These are phyloP conservation scores for Lecanosticta acicola DNA, from an alignment of 2,329 filamentous ascomycete genomes.

Conservation along the genomic window DNA sequence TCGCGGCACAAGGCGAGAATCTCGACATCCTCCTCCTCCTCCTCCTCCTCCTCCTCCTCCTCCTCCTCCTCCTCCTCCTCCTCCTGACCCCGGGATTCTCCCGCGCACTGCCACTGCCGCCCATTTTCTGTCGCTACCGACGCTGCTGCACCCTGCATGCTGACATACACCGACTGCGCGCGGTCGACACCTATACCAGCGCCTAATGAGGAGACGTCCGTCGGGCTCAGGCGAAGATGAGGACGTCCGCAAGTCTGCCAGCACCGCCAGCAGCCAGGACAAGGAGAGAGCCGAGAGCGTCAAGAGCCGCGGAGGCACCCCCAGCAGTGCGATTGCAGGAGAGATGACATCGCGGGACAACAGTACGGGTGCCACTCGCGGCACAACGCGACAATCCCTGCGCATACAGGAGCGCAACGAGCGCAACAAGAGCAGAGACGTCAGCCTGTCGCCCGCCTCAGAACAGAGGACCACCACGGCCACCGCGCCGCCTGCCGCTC, in stretches of 20 bases:
- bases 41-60: background rate
- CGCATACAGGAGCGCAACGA: conserved; percentile 23
- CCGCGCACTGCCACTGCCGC: background rate
- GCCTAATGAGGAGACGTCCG: conserved; percentile 37
- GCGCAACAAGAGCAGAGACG: conserved; percentile 16
- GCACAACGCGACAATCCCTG: conserved; percentile 15
- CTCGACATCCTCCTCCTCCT: background rate
- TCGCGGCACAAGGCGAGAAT: background rate
- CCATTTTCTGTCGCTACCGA: background rate
- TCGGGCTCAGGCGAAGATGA: conserved; percentile 38
- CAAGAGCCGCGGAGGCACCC: conserved; percentile 11
- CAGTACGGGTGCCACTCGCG: background rate
- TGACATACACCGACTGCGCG: background rate
- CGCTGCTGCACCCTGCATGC: background rate
- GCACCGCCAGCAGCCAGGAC: conserved; percentile 13
- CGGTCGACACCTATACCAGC: background rate
- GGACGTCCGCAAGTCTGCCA: conserved; percentile 26
- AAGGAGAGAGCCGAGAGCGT: conserved; percentile 8
- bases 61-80: background rate
- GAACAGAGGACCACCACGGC: conserved; percentile 1
- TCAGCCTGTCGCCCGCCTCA: conserved; percentile 9
- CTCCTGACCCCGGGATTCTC: background rate
- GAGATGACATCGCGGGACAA: conserved; percentile 20
- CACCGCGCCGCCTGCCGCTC: conserved; percentile 1
- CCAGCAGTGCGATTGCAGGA: conserved; percentile 1